Base-by-base conservation (phyloP, 768 basidiomycete genomes). In the Pisolithus sp. region DNA sequence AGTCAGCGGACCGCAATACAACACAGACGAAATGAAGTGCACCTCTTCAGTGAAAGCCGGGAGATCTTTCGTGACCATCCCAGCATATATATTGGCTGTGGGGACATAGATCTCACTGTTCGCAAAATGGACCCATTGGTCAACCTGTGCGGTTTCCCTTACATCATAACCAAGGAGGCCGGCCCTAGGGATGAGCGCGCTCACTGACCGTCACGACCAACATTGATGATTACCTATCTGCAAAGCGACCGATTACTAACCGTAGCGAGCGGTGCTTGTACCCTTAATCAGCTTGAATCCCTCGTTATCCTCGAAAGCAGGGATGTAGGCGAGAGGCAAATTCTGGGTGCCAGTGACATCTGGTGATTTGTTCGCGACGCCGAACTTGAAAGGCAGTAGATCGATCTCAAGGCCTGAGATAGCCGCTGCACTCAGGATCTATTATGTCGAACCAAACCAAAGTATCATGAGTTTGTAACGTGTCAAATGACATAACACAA, bases 51-150 rank as follows among this genome's bases (percentile, higher is more conserved):
- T 36, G 46, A 10, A 34, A 20, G 4, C 20, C 23, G 46, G 30
- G 12, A 34, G n/a, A n/a, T 36, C 20, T 15, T 47, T 47, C n/a
- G 18, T n/a, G 15, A 34, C 30, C 8, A 36, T 18, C 7, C 46
- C 46, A 12, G 10, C 17, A 20, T 36, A 36, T 34, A 47, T 47
- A 12, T 21, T 36, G n/a, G 12, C 31, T 30, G 45, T 30, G 4
- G 53, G 46, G 0, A 0, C 5, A 3, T 51, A 36, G 30, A 63
- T 47, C 21, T 63, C 62, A 1, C 48, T 47, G 18, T 62, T 59
- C 7, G 47, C 51, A 42, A 56, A 63, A 42, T 59, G 62, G 4
- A 45, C 12, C 59, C 61, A 63, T n/a, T 62, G 62, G 50, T 63
- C 59, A 7, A 63, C 31, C 1, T 53, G 39, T 1, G 52, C 45